Evolutionary conservation across 805 yeast species (phyloP).

Genomic region (Ogataea neopini): DNA sequence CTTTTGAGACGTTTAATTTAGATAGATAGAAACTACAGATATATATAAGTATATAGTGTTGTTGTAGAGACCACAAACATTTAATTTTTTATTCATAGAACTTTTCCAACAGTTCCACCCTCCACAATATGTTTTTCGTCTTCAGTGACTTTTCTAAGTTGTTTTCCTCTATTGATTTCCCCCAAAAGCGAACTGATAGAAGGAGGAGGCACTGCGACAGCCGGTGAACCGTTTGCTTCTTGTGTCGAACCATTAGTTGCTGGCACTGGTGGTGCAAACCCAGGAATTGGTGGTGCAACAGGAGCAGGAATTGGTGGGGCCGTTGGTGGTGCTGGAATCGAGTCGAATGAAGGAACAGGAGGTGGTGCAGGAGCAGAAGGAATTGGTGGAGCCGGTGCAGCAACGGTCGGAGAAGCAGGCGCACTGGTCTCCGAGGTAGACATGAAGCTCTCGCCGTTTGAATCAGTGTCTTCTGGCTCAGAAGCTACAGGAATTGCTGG

Average conservation of each 20-base stretch:
- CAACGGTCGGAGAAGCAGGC: slow-evolving; percentile 9
- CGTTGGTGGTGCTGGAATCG: slow-evolving; percentile 16
- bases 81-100: slow-evolving; percentile 31
- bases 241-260: slow-evolving; percentile 35
- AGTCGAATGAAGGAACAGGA: slow-evolving; percentile 24
- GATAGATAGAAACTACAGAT: slow-evolving; percentile 7
- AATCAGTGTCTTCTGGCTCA: neutral
- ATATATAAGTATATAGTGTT: neutral
- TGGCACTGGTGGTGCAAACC: slow-evolving; percentile 39
- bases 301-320: slow-evolving; percentile 32
- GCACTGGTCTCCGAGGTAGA: slow-evolving; percentile 2
- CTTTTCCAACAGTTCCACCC: slow-evolving; percentile 52
- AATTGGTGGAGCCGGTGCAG: slow-evolving; percentile 18
- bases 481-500: neutral
- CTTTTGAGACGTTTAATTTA: neutral
- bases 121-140: slow-evolving; percentile 47
- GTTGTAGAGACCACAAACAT: neutral
- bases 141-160: slow-evolving; percentile 52
- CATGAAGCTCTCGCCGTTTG: slow-evolving; percentile 1
- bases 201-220: slow-evolving; percentile 32
- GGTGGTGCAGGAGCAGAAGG: slow-evolving; percentile 27
- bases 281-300: slow-evolving; percentile 35
- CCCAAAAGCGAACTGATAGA: slow-evolving; percentile 47
- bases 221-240: neutral
- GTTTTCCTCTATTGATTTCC: slow-evolving; percentile 54